phyloP scores from a whole-genome alignment of 78 protist species.

The Guillardia theta region DNA sequence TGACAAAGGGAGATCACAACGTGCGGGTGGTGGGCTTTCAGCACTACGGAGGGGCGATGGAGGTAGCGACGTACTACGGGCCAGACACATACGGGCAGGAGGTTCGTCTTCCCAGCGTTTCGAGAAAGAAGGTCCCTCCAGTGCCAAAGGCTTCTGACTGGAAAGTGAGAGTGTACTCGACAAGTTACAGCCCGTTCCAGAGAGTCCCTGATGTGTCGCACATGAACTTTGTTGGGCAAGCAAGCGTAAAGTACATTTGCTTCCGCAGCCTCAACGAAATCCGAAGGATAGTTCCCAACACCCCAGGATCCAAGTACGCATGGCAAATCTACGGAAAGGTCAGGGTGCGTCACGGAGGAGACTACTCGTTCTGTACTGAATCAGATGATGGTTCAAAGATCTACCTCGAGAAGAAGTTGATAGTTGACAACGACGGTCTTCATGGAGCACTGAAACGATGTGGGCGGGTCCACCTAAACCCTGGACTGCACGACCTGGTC shows the following conservation, averaged over 20 bases:
- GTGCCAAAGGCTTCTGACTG: neutral
- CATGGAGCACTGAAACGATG: no score
- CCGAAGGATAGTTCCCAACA: neutral
- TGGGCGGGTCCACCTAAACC: no score
- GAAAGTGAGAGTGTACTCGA: neutral
- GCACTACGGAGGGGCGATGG: neutral
- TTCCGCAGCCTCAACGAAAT: neutral
- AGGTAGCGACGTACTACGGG: no score
- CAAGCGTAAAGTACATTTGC: neutral
- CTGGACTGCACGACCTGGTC: neutral
- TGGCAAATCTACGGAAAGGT: neutral
- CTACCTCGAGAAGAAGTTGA: neutral
- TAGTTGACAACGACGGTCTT: neutral
- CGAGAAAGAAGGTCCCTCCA: no score
- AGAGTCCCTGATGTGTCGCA: no score
- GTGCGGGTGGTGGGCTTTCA: constrained; percentile 26
- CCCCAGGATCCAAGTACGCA: neutral
- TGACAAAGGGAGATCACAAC: neutral
- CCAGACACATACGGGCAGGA: no score
- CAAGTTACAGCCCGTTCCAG: neutral
- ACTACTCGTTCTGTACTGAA: neutral
- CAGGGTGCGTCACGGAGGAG: neutral
- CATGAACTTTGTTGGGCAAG: neutral
- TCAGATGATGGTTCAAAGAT: neutral
- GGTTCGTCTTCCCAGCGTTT: no score